These are phyloP conservation scores for Citrus glauca DNA, from an alignment of 345 rosid species.

Conservation along the genomic window DNA sequence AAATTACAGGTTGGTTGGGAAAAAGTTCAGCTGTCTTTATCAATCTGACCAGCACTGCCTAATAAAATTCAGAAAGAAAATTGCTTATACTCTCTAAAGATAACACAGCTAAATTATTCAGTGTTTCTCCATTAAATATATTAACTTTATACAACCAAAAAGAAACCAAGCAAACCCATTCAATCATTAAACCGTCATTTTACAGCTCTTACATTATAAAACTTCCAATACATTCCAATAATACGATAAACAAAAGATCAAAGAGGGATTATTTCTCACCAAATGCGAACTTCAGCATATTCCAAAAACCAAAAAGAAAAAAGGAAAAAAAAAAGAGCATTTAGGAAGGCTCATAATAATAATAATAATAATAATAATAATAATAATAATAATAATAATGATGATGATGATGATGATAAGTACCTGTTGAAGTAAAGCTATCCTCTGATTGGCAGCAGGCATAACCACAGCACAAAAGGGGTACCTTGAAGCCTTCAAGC, in stretches of 20 bases:
- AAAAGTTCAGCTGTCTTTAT: neutral
- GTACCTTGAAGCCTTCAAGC: slow-evolving; percentile 91
- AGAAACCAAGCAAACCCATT: neutral
- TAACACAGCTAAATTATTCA: neutral
- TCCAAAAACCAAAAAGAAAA: too few species aligned
- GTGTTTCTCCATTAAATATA: neutral
- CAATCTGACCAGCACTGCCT: neutral
- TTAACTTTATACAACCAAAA: neutral
- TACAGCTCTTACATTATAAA: neutral
- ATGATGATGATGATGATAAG: neutral
- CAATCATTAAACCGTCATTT: neutral
- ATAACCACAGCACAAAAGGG: slow-evolving; percentile 98
- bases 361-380: too few species aligned
- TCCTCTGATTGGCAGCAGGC: slow-evolving; percentile 94
- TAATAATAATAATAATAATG: neutral
- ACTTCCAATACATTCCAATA: neutral
- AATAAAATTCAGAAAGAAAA: too few species aligned
- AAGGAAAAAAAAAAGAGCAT: too few species aligned
- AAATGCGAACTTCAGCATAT: neutral
- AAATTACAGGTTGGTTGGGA: neutral
- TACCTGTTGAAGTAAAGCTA: slow-evolving; percentile 94
- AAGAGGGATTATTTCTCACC: neutral
- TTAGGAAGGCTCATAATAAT: neutral
- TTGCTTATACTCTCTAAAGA: neutral
- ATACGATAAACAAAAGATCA: neutral